phyloP scores from a whole-genome alignment of 371 early-diverging fungal species.

The Homolaphlyctis polyrhiza region DNA sequence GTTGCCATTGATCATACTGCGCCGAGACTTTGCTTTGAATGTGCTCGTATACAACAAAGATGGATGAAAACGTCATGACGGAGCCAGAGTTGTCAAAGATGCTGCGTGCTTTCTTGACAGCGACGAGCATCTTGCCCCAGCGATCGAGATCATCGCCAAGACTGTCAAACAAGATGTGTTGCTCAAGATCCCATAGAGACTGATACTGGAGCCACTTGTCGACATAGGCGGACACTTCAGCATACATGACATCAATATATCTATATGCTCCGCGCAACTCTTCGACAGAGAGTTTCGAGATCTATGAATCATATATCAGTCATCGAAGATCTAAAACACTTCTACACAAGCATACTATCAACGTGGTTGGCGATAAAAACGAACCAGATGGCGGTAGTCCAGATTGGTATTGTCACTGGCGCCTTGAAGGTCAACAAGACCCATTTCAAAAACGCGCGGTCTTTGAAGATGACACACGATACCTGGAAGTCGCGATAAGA shows the following conservation, averaged over 20 bases:
- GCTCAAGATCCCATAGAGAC: conserved; percentile 94
- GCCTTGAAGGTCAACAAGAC: not conserved
- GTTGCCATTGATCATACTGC: conserved; percentile 97
- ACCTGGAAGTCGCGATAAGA: conserved; percentile 13
- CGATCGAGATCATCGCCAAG: conserved; percentile 87
- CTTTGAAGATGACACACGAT: conserved; percentile 34
- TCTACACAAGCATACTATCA: conserved; percentile 1
- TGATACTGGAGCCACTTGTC: conserved; percentile 96
- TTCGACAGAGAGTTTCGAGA: conserved; percentile 14
- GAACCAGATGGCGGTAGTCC: conserved; percentile 19
- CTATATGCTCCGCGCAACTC: conserved; percentile 60
- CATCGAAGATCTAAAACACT: conserved; percentile 1
- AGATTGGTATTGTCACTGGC: not conserved
- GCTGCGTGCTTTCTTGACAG: conserved; percentile 88
- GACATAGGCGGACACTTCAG: conserved; percentile 79
- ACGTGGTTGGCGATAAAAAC: not conserved
- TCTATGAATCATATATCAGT: conserved; percentile 7
- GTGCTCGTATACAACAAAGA: conserved; percentile 92
- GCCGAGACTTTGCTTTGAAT: conserved; percentile 96
- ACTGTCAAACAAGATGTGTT: conserved; percentile 69
- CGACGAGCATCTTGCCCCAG: conserved; percentile 92
- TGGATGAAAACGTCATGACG: conserved; percentile 78
- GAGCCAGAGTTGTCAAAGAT: conserved; percentile 96
- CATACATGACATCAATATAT: conserved; percentile 73
- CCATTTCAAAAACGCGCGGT: conserved; percentile 4